phyloP scores from a whole-genome alignment of 768 basidiomycete species.

The Lactarius trivialis region DNA sequence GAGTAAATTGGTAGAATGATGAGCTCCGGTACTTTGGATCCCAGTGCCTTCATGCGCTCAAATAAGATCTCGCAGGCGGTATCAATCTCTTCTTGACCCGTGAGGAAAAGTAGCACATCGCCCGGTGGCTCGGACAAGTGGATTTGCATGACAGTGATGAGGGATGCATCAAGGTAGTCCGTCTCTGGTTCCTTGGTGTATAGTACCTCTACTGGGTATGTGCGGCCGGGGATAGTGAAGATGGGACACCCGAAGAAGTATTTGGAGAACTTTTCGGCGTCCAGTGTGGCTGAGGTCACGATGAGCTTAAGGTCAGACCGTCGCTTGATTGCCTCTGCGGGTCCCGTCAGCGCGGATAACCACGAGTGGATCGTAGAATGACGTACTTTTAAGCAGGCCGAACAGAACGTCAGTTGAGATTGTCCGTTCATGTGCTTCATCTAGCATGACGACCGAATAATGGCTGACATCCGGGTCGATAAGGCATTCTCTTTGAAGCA shows the following conservation, averaged over 20 bases:
- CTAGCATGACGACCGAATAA: slow-evolving; percentile 96
- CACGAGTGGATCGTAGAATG: background rate
- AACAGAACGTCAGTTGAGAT: slow-evolving; percentile 99
- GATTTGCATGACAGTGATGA: slow-evolving; percentile 99
- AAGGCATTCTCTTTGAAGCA: slow-evolving; percentile 94
- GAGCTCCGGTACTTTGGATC: slow-evolving; percentile 96
- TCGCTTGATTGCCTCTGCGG: slow-evolving; percentile 84
- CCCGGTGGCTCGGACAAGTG: slow-evolving; percentile 97
- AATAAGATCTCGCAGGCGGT: slow-evolving; percentile 95
- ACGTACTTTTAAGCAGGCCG: slow-evolving; percentile 84
- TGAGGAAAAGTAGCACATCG: slow-evolving; percentile 93
- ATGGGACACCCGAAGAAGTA: slow-evolving; percentile 99
- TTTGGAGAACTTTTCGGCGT: slow-evolving; percentile 98
- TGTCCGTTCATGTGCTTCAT: slow-evolving; percentile 97
- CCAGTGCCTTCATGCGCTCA: slow-evolving; percentile 98
- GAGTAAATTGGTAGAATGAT: slow-evolving; percentile 97
- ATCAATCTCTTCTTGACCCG: slow-evolving; percentile 98
- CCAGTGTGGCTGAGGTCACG: slow-evolving; percentile 97
- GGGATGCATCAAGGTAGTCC: slow-evolving; percentile 95
- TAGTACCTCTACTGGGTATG: slow-evolving; percentile 96
- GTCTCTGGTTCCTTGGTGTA: slow-evolving; percentile 98
- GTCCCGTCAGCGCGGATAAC: slow-evolving; percentile 22
- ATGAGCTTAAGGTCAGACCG: slow-evolving; percentile 96
- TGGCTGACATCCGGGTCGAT: slow-evolving; percentile 91
- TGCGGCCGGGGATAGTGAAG: slow-evolving; percentile 98